Base-by-base conservation (phyloP, 2,329 filamentous ascomycete species). In the Penicillium sp. region DNA sequence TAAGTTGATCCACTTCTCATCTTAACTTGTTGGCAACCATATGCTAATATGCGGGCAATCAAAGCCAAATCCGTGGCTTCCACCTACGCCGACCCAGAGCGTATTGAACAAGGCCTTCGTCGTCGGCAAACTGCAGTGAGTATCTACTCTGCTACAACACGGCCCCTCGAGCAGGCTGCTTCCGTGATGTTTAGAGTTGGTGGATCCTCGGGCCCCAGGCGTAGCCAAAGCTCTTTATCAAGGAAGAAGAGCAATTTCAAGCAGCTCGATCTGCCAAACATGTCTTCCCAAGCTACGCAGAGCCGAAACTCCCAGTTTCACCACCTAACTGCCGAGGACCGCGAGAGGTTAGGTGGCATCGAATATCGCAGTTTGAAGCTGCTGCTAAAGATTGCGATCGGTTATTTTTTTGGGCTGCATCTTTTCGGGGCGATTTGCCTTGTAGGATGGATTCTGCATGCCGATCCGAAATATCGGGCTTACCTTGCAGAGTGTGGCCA, bases 341-440 rank as follows among this genome's bases (percentile, higher is more conserved):
- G 35, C 3, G 35, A 39, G 35, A 39, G 16, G 35, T 2, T 39
- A 19, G 35, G 35, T 19, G 35, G 35, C n/a, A 39, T 39, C 3
- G 35, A 39, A 39, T 39, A 39, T 4, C 35, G 35, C 16, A 19
- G 16, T 19, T 10, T 39, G n/a, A 39, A 39, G 35, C 35, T 39
- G 8, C 35, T 39, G 35, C 35, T 39, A 19, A 39, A 39, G 4
- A 39, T 39, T 19, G 35, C 10, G 35, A 2, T 10, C 16, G n/a
- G n/a, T 19, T 39, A 39, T 2, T 39, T 39, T 9, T n/a, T 39
- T 39, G 35, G 35, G 19, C 79, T 82, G 57, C 48, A 76, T 69
- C 27, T 81, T 5, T 67, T 84, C 37, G 82, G 81, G 2, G 74
- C 73, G n/a, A 68, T 83, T 10, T 78, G 77, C 44, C 65, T 84